A percentile compares a stretch with the other conserved stretches of the same genome.
These are phyloP conservation scores for Claviceps monticola DNA, from an alignment of 2,329 filamentous ascomycete genomes.

Conservation along the genomic window DNA sequence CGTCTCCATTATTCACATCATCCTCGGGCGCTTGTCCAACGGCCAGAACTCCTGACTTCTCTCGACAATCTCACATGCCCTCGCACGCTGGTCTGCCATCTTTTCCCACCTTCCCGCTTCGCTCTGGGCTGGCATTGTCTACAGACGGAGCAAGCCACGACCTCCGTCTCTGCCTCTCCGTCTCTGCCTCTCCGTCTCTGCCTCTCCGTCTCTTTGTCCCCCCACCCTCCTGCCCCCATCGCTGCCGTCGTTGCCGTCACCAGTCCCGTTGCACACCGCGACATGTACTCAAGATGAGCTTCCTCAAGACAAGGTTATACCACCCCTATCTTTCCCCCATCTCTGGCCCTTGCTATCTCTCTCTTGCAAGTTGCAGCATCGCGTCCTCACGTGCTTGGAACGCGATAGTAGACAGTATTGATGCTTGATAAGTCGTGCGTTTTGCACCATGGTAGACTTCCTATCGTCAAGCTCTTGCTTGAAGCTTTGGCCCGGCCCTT, in stretches of 20 bases:
- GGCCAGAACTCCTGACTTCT: not conserved
- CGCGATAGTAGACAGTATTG: too few species aligned
- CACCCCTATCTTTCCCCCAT: not conserved
- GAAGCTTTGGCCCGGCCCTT: not conserved
- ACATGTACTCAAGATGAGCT: conserved; percentile 28
- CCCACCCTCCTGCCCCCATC: not conserved
- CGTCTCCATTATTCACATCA: not conserved
- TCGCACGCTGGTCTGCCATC: not conserved
- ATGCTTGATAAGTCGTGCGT: too few species aligned
- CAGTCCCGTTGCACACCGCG: conserved; percentile 15
- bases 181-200: not conserved
- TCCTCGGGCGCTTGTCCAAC: not conserved
- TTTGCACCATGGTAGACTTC: not conserved
- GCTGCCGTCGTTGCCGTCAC: conserved; percentile 5
- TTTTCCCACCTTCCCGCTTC: not conserved
- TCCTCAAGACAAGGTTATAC: conserved; percentile 28
- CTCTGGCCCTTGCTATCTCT: not conserved
- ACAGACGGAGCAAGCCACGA: not conserved
- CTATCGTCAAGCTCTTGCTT: too few species aligned
- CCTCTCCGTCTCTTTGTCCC: not conserved
- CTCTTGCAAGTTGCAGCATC: not conserved
- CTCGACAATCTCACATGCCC: not conserved
- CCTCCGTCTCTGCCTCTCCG: not conserved
- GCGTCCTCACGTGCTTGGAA: too few species aligned
- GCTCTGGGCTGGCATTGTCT: not conserved